Evolutionary conservation across 2,329 filamentous ascomycete species (phyloP).

Genomic region (Acephala macrosclerotiorum): DNA sequence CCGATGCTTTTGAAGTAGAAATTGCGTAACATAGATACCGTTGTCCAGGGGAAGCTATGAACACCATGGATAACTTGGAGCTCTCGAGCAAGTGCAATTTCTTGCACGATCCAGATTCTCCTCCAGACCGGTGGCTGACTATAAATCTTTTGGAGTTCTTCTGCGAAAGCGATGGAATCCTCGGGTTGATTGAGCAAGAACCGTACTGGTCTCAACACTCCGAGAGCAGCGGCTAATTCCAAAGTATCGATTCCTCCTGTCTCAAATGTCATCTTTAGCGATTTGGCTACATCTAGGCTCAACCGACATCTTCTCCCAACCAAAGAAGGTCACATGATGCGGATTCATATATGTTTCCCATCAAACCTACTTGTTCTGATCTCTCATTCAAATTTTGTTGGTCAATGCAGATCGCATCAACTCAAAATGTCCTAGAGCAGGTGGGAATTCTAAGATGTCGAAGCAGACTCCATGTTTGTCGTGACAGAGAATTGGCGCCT

Average conservation of each 20-base stretch:
- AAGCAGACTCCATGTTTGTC: neutral
- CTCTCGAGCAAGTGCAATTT: neutral
- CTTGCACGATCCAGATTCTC: neutral
- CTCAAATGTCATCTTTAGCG: neutral
- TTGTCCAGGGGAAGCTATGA: neutral
- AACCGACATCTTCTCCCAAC: neutral
- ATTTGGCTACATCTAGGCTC: neutral
- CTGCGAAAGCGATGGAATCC: neutral
- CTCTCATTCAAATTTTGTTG: neutral
- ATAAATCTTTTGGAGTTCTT: neutral
- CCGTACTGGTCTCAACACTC: neutral
- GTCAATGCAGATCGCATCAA: neutral
- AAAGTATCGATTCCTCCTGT: neutral
- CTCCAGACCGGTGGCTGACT: neutral
- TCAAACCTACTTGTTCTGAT: neutral
- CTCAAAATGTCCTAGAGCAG: neutral
- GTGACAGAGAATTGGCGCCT: neutral
- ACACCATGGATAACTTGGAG: neutral
- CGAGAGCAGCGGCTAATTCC: neutral
- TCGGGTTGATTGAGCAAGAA: neutral
- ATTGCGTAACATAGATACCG: neutral
- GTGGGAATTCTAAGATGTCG: neutral
- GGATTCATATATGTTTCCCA: neutral
- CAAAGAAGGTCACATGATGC: neutral
- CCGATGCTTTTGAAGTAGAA: neutral